A percentile compares a stretch with the other conserved stretches of the same genome.
phyloP scores from a whole-genome alignment of 2,329 filamentous ascomycete species.

The Dactylonectria macrodidyma region DNA sequence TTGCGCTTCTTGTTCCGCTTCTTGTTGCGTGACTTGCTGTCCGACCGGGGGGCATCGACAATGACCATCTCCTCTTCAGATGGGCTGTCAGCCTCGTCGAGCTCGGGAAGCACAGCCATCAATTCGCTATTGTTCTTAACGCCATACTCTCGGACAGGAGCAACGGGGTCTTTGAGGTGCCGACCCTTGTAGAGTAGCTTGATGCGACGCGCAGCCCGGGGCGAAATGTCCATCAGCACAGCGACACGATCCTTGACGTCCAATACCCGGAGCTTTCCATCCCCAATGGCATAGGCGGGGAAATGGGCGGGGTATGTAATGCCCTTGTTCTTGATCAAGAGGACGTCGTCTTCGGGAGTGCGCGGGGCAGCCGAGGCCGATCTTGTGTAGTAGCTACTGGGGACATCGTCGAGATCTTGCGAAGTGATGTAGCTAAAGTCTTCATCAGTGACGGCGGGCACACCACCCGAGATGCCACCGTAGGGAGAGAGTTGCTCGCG shows the following conservation, averaged over 20 bases:
- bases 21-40: slow-evolving; percentile 56
- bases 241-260: slow-evolving; percentile 79
- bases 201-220: slow-evolving; percentile 66
- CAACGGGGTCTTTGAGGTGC: slow-evolving; percentile 76
- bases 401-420: slow-evolving; percentile 73
- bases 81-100: slow-evolving; percentile 52
- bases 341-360: slow-evolving; percentile 75
- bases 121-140: slow-evolving; percentile 74
- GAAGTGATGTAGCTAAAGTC: slow-evolving; percentile 90
- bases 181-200: slow-evolving; percentile 83
- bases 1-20: slow-evolving; percentile 61
- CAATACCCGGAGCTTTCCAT: slow-evolving; percentile 77
- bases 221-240: slow-evolving; percentile 74
- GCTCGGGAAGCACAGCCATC: slow-evolving; percentile 63
- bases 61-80: slow-evolving; percentile 63
- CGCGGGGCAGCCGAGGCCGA: slow-evolving; percentile 52
- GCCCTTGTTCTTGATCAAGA: slow-evolving; percentile 78
- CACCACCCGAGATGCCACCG: slow-evolving; percentile 61
- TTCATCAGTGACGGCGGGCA: slow-evolving; percentile 78
- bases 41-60: slow-evolving; percentile 57
- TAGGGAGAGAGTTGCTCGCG: slow-evolving; percentile 68
- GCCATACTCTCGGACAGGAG: slow-evolving; percentile 72
- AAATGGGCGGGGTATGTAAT: slow-evolving; percentile 80
- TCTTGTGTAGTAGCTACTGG: slow-evolving; percentile 59
- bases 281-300: slow-evolving; percentile 81